Evolutionary conservation across 257 asterid species (phyloP), one percentile per base, ranked within the genome.

Genomic region (Solanum paucissectum): DNA sequence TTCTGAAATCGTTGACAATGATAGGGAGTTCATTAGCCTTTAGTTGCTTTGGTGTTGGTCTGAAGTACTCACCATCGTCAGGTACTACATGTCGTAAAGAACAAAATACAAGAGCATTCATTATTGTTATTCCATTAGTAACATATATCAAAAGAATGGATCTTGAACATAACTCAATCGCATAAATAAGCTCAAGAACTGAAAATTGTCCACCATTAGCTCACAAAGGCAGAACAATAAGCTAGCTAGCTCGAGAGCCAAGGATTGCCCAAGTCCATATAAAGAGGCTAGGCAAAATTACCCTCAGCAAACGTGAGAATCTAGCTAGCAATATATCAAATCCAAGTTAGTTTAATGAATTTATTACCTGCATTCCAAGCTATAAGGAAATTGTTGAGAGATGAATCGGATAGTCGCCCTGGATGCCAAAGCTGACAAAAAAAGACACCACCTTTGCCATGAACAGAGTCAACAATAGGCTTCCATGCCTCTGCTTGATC

Each of bases 391-490:
- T 25, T 40, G 83, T 40, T 40, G 83, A 76, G 83, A 46, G 4
- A 12, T 12, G 83, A 76, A 25, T 76, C 34, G 0, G 60, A n/a
- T 38, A 76, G 58, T 38, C 36, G 7, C 60, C 83, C 83, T 38
- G 60, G 60, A 76, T 84, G 79, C 81, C 87, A 84, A 84, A 84
- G 5, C 37, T 64, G 87, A 21, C 87, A 84, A 23, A 84, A 84
- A 21, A 84, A 21, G 60, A 40, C 10, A 40, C 36, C 83, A 40
- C 83, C 60, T 76, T 76, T 76, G 83, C 34, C 23, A 76, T 40
- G 83, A 76, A 76, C 36, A 12, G 60, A 76, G 34, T n/a, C 83
- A 76, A 76, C 83, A 76, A 40, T 76, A 16, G 83, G 83, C 32
- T n/a, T 76, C 60, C 83, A 76, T 23, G 83, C 60, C 60, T 42